phyloP scores from a whole-genome alignment of 148 eudicot genomes.

The Amaranthus hypochondriacus region DNA sequence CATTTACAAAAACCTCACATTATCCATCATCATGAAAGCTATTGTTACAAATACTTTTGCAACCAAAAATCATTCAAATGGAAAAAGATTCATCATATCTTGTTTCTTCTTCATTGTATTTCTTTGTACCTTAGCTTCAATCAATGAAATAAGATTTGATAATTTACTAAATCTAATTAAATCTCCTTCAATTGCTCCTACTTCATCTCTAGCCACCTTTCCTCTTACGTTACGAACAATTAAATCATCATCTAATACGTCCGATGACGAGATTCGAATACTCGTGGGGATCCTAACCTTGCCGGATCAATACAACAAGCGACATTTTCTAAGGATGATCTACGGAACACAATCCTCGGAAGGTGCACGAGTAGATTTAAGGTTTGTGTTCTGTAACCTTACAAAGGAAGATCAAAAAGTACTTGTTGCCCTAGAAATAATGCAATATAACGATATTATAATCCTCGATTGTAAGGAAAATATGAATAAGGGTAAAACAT shows the following conservation, averaged over 20 bases:
- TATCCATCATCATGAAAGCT: conserved; percentile 36
- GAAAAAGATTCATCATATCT: conserved; percentile 52
- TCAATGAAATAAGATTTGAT: conserved; percentile 55
- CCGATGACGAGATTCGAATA: conserved; percentile 44
- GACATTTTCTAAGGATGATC: conserved; percentile 75
- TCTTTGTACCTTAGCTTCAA: conserved; percentile 66
- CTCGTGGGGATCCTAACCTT: conserved; percentile 76
- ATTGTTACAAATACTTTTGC: background rate
- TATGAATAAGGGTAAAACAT: conserved; percentile 91
- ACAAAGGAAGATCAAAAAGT: conserved; percentile 82
- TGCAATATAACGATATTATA: conserved; percentile 69
- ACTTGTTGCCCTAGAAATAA: conserved; percentile 74
- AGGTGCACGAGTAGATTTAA: conserved; percentile 59
- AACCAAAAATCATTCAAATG: conserved; percentile 17
- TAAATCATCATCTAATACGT: background rate
- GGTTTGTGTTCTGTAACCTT: conserved; percentile 82
- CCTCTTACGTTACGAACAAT: background rate
- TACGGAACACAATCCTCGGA: conserved; percentile 58
- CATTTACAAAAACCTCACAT: background rate
- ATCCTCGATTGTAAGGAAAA: conserved; percentile 77
- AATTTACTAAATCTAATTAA: conserved; percentile 32
- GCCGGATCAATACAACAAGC: conserved; percentile 74
- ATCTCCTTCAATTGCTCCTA: conserved; percentile 1
- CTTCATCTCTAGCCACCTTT: conserved; percentile 12
- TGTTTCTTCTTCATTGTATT: conserved; percentile 58